Conservation (phyloP, 805 yeast genomes). For the Lachancea waltii region DNA sequence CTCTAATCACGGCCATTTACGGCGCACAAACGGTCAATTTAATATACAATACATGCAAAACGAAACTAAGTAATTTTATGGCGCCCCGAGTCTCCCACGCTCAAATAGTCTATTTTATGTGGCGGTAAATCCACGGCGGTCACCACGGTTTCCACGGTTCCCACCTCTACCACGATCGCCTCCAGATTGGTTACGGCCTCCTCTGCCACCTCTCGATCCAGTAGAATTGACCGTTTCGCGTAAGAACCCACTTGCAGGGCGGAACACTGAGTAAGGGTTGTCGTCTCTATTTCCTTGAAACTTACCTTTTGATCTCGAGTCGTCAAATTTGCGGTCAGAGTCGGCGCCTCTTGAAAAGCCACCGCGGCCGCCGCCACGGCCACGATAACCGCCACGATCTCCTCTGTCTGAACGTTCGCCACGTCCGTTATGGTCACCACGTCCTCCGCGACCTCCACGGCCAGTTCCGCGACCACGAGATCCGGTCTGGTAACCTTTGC, state of each 20-base stretch:
- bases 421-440: constrained; percentile 10
- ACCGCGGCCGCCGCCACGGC: constrained; percentile 21
- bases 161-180: constrained; percentile 10
- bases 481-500: constrained; percentile 6
- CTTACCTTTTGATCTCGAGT: constrained; percentile 12
- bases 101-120: not conserved
- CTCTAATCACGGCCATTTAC: not conserved
- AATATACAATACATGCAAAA: constrained; percentile 7
- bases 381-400: constrained; percentile 10
- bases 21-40: not conserved
- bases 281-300: constrained; percentile 11
- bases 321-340: constrained; percentile 12
- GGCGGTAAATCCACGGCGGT: constrained; percentile 8
- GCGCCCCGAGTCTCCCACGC: not conserved
- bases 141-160: constrained; percentile 1
- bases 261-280: constrained; percentile 24
- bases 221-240: constrained; percentile 11
- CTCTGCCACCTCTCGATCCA: constrained; percentile 14
- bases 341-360: constrained; percentile 13
- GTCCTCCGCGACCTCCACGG: constrained; percentile 13
- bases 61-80: constrained; percentile 1
- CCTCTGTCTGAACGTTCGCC: constrained; percentile 10
- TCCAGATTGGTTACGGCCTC: constrained; percentile 10
- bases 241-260: constrained; percentile 32
- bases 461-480: constrained; percentile 4